phyloP scores from a whole-genome alignment of 208 protist species.

The Herpetomonas tarakana region DNA sequence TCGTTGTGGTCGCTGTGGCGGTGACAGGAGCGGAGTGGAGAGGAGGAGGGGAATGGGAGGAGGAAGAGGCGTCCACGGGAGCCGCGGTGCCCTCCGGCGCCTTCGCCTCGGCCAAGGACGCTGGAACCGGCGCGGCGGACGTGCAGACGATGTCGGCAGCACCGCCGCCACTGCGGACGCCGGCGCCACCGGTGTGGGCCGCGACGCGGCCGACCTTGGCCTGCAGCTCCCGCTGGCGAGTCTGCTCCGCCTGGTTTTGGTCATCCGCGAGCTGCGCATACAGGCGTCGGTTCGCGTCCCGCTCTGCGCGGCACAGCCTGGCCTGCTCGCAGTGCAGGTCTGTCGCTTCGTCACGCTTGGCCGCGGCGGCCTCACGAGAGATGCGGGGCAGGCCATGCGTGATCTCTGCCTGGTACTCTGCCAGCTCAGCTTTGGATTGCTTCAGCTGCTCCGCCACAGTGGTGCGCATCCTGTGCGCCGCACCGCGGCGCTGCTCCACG shows the following conservation, averaged over 20 bases:
- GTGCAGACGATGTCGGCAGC: neutral
- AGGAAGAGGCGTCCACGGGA: no score
- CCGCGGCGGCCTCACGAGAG: conserved; percentile 14
- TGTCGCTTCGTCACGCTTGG: conserved; percentile 10
- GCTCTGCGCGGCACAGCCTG: conserved; percentile 3
- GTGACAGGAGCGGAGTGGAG: neutral
- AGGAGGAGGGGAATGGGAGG: no score
- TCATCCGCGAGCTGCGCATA: conserved; percentile 15
- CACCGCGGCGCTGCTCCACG: conserved; percentile 26
- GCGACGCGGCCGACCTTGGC: conserved; percentile 1
- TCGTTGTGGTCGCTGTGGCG: conserved; percentile 22
- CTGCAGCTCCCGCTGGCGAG: conserved; percentile 21
- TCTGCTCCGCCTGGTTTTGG: conserved; percentile 6
- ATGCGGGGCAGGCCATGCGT: conserved; percentile 20
- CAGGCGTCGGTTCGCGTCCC: conserved; percentile 1
- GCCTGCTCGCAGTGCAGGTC: conserved; percentile 1
- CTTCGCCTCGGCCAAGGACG: neutral
- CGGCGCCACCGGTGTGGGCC: neutral
- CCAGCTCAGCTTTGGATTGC: conserved; percentile 6
- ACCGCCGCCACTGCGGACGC: neutral
- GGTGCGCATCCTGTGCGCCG: conserved; percentile 17
- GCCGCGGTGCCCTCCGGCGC: neutral
- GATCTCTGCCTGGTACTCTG: conserved; percentile 12
- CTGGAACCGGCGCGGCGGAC: neutral
- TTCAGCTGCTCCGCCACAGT: conserved; percentile 9